phyloP scores from a whole-genome alignment of 2,329 filamentous ascomycete genomes.

The Fusarium penzigii region DNA sequence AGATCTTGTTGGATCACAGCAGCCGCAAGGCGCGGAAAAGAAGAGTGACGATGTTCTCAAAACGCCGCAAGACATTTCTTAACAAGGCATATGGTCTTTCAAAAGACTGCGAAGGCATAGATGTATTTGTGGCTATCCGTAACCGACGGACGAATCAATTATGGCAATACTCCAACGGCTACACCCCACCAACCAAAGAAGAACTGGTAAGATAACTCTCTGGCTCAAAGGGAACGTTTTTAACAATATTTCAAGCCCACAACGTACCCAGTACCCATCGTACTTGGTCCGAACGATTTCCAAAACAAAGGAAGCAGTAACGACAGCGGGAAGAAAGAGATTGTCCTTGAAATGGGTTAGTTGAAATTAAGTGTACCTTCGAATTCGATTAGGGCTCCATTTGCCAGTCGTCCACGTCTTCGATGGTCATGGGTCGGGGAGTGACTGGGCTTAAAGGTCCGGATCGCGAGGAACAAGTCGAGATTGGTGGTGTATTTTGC shows the following conservation, averaged over 20 bases:
- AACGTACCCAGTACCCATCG: neutral
- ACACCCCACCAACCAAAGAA: neutral
- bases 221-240: neutral
- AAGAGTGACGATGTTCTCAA: neutral
- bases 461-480: neutral
- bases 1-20: neutral
- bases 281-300: no score
- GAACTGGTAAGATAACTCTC: neutral
- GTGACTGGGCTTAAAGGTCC: neutral
- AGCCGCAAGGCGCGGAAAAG: neutral
- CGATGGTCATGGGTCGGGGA: neutral
- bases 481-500: neutral
- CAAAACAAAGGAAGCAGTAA: no score
- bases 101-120: neutral
- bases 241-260: neutral
- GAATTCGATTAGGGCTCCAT: no score
- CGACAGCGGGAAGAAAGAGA: no score
- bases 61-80: neutral
- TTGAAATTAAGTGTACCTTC: no score
- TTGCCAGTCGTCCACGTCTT: no score
- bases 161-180: conserved; percentile 2
- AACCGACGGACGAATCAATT: neutral
- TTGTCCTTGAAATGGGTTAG: no score
- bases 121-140: neutral
- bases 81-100: neutral